Conservation (phyloP, 257 asterid genomes). For the Cordia subcordata region DNA sequence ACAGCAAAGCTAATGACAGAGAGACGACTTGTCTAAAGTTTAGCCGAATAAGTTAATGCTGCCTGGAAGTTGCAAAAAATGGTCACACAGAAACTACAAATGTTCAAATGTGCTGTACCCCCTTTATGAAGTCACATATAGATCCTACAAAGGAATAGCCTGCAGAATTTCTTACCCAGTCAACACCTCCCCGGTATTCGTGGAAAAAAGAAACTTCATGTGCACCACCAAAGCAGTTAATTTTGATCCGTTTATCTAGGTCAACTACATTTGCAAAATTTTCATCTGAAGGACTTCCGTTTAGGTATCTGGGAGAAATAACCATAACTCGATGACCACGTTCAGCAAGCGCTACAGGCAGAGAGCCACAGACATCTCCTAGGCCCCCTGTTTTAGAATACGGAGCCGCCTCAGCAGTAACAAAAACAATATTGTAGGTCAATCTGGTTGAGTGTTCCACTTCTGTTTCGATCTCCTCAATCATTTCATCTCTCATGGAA, state of each 20-base stretch:
- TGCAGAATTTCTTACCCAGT: conserved; percentile 60
- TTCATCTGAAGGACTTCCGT: conserved; percentile 52
- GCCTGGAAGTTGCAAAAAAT: no score
- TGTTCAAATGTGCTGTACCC: background rate
- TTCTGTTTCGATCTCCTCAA: conserved; percentile 25
- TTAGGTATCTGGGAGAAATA: conserved; percentile 74
- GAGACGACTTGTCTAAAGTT: no score
- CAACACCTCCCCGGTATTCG: conserved; percentile 90
- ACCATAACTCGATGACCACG: conserved; percentile 98
- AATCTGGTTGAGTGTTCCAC: conserved; percentile 25
- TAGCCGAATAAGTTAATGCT: no score
- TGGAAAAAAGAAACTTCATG: conserved; percentile 87
- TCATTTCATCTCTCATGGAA: conserved; percentile 22
- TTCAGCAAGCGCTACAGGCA: conserved; percentile 70
- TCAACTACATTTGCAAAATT: conserved; percentile 58
- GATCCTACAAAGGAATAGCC: background rate
- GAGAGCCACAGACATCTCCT: conserved; percentile 99
- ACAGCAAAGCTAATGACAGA: no score
- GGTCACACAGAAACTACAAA: background rate
- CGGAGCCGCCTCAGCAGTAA: conserved; percentile 90
- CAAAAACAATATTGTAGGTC: conserved; percentile 54
- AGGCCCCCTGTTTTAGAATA: conserved; percentile 97
- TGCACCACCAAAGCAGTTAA: conserved; percentile 64
- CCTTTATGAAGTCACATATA: background rate
- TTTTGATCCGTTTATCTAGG: conserved; percentile 33